phyloP scores from a whole-genome alignment of 495 filamentous ascomycete genomes.

The Melanomma pulvis-pyrius region DNA sequence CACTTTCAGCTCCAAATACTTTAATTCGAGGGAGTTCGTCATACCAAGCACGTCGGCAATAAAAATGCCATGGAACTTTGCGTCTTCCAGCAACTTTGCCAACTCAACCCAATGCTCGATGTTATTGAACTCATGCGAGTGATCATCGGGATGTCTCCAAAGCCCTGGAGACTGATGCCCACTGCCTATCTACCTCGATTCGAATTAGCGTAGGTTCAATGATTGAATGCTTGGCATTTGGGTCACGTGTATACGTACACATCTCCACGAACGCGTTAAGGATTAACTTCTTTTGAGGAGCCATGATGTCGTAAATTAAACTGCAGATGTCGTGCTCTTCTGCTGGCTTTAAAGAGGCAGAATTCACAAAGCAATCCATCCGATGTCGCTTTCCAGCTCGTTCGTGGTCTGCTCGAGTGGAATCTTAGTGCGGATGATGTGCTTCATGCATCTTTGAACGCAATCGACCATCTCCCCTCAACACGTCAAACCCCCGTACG shows the following conservation, averaged over 20 bases:
- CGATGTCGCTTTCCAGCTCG: neutral
- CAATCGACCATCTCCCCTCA: neutral
- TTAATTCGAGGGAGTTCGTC: neutral
- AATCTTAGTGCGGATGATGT: slow-evolving; percentile 15
- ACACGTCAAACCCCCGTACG: neutral
- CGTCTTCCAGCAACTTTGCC: slow-evolving; percentile 59
- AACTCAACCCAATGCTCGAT: slow-evolving; percentile 59
- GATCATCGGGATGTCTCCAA: slow-evolving; percentile 60
- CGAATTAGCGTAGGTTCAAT: too few relatives aligned
- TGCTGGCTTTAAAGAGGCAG: neutral
- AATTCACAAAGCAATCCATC: neutral
- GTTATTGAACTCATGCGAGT: slow-evolving; percentile 57
- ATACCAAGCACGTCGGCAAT: slow-evolving; percentile 57
- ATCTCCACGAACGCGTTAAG: slow-evolving; percentile 68
- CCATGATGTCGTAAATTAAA: slow-evolving; percentile 7
- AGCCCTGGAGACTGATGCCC: slow-evolving; percentile 68
- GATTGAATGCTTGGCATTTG: neutral
- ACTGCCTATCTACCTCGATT: slow-evolving; percentile 11
- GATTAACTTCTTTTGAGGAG: slow-evolving; percentile 58
- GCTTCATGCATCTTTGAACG: slow-evolving; percentile 1
- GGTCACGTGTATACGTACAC: slow-evolving; percentile 44
- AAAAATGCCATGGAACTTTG: slow-evolving; percentile 65
- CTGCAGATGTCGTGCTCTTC: slow-evolving; percentile 15
- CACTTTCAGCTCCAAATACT: neutral
- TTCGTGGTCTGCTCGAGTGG: neutral